A percentile compares a stretch with the other conserved stretches of the same genome.
Evolutionary conservation across 345 rosid genomes (phyloP).

Genomic region (Populus alba): DNA sequence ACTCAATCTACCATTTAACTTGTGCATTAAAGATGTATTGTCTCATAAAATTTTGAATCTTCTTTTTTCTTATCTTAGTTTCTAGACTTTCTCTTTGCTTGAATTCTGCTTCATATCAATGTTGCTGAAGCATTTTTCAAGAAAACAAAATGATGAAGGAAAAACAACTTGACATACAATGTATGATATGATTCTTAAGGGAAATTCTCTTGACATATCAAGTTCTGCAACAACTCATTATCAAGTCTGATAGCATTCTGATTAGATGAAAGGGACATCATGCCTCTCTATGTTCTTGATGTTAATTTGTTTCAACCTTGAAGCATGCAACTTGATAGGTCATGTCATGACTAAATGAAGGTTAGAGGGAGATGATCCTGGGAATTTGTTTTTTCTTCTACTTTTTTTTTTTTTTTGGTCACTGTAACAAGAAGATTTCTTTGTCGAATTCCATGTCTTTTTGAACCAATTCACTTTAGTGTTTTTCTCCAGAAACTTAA

Average conservation of each 20-base stretch:
- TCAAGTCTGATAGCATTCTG: too few species aligned
- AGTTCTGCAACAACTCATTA: too few species aligned
- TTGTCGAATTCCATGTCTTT: not conserved
- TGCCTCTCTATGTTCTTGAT: too few species aligned
- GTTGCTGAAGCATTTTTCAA: not conserved
- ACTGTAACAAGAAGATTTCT: not conserved
- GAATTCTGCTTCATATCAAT: not conserved
- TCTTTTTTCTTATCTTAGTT: too few species aligned
- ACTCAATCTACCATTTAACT: not conserved
- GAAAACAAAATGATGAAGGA: too few species aligned
- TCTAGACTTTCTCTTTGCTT: not conserved
- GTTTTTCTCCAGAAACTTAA: too few species aligned
- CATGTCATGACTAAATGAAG: not conserved
- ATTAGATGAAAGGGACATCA: too few species aligned
- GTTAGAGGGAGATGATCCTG: not conserved
- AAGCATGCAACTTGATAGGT: not conserved
- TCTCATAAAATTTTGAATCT: not conserved
- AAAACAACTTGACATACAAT: too few species aligned
- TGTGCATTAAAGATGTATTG: not conserved
- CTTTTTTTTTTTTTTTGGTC: not conserved
- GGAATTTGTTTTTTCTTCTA: not conserved
- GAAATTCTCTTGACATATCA: too few species aligned
- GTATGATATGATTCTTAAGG: too few species aligned
- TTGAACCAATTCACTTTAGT: not conserved
- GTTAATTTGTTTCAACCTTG: not conserved